These are phyloP conservation scores for Bipolaris oryzae DNA, from an alignment of 2,329 filamentous ascomycete species.

Conservation along the genomic window DNA sequence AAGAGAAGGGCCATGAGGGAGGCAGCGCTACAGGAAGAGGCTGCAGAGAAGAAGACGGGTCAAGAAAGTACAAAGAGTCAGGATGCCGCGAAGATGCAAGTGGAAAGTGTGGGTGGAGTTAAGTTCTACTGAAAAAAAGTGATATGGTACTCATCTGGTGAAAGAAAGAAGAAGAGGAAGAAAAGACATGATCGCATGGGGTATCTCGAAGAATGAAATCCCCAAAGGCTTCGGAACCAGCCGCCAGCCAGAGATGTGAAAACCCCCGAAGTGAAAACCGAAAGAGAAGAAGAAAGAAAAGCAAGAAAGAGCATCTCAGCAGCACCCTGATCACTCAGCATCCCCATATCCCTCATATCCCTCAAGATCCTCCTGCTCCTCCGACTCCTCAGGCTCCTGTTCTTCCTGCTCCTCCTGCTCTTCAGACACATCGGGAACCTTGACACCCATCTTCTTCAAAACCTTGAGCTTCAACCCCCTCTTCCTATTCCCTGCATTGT, in stretches of 20 bases:
- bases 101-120: slow-evolving; percentile 40
- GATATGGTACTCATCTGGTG: background rate
- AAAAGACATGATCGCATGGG: background rate
- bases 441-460: slow-evolving; percentile 2
- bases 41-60: slow-evolving; percentile 28
- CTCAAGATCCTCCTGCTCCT: background rate
- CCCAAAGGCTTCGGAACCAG: background rate
- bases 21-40: slow-evolving; percentile 21
- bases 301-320: background rate
- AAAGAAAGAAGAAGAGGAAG: background rate
- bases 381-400: background rate
- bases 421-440: background rate
- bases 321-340: background rate
- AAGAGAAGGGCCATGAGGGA: slow-evolving; percentile 33
- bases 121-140: slow-evolving; percentile 36
- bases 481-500: slow-evolving; percentile 34
- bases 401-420: background rate
- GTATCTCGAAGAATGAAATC: background rate
- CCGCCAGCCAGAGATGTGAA: background rate
- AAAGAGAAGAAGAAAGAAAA: background rate
- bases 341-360: background rate
- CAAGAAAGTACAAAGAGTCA: slow-evolving; percentile 33
- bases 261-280: background rate
- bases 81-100: slow-evolving; percentile 18
- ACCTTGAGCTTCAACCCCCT: slow-evolving; percentile 18